phyloP scores from a whole-genome alignment of 1,284 basidiomycete species.

The Termitomyces sp. region DNA sequence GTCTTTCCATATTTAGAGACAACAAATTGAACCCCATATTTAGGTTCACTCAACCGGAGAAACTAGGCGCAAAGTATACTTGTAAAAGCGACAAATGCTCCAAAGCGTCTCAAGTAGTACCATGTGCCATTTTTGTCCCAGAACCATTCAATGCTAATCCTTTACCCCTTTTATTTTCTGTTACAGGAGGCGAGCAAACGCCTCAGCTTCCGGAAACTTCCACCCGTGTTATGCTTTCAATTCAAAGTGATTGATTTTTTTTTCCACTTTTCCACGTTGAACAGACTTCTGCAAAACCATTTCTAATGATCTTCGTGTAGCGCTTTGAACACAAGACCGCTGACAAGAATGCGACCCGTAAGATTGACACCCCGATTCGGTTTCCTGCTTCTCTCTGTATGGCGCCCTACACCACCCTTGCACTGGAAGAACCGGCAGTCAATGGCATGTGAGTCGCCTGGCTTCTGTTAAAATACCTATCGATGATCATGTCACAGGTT shows the following conservation, averaged over 20 bases:
- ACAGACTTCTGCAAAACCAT: neutral
- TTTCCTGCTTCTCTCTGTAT: slow-evolving; percentile 87
- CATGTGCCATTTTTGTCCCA: slow-evolving; percentile 15
- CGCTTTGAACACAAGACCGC: slow-evolving; percentile 87
- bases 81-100: slow-evolving; percentile 60
- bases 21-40: neutral
- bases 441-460: slow-evolving; percentile 30
- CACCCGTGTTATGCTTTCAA: slow-evolving; percentile 90
- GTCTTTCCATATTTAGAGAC: slow-evolving; percentile 1
- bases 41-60: slow-evolving; percentile 76
- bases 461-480: slow-evolving; percentile 18
- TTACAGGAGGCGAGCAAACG: slow-evolving; percentile 74
- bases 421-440: slow-evolving; percentile 44
- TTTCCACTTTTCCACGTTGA: neutral
- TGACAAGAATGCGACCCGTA: slow-evolving; percentile 68
- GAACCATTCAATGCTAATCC: neutral
- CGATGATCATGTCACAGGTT: slow-evolving; percentile 25
- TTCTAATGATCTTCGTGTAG: slow-evolving; percentile 37
- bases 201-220: slow-evolving; percentile 79
- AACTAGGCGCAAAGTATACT: slow-evolving; percentile 65
- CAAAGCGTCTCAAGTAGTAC: slow-evolving; percentile 61
- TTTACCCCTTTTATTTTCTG: neutral
- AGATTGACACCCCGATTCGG: slow-evolving; percentile 81
- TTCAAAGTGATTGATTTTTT: slow-evolving; percentile 67
- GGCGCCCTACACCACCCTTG: slow-evolving; percentile 76